A percentile compares a stretch with the other conserved stretches of the same genome.
phyloP scores from a whole-genome alignment of 1,284 basidiomycete genomes.

The Cutaneotrichosporon spelunceum region DNA sequence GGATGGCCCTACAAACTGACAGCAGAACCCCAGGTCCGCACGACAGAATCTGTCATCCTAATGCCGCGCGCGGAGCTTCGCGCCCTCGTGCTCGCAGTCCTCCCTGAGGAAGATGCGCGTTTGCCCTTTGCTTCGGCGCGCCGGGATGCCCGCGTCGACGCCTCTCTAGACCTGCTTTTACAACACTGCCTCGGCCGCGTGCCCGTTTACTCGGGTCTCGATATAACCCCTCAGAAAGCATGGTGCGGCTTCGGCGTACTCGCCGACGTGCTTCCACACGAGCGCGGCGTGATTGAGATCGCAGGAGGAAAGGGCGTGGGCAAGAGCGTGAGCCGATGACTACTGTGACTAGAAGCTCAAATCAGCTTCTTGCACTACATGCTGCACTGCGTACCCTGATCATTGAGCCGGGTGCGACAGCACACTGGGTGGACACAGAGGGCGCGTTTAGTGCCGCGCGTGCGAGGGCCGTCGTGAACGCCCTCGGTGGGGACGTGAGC shows the following conservation, averaged over 20 bases:
- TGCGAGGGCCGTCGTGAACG: conserved; percentile 31
- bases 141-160: not conserved
- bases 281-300: conserved; percentile 39
- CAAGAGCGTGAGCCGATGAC: conserved; percentile 38
- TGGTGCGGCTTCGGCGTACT: conserved; percentile 41
- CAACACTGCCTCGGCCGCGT: conserved; percentile 21
- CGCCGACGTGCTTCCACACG: conserved; percentile 13
- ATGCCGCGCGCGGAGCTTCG: conserved; percentile 26
- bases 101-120: not conserved
- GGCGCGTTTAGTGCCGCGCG: conserved; percentile 42
- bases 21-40: conserved; percentile 28
- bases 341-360: not conserved
- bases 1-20: not conserved
- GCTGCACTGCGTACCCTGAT: conserved; percentile 34
- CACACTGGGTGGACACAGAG: conserved; percentile 48
- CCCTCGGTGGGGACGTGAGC: conserved; percentile 32
- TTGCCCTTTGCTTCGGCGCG: conserved; percentile 2
- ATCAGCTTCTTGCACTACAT: conserved; percentile 44
- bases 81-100: conserved; percentile 14
- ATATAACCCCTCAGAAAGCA: not conserved
- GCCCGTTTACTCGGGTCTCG: not conserved
- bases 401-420: conserved; percentile 25
- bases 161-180: conserved; percentile 31
- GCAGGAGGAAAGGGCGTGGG: conserved; percentile 40
- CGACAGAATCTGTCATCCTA: conserved; percentile 44